Base-by-base conservation (phyloP, 2,329 filamentous ascomycete genomes). In the Gaeumannomyces sp. region DNA sequence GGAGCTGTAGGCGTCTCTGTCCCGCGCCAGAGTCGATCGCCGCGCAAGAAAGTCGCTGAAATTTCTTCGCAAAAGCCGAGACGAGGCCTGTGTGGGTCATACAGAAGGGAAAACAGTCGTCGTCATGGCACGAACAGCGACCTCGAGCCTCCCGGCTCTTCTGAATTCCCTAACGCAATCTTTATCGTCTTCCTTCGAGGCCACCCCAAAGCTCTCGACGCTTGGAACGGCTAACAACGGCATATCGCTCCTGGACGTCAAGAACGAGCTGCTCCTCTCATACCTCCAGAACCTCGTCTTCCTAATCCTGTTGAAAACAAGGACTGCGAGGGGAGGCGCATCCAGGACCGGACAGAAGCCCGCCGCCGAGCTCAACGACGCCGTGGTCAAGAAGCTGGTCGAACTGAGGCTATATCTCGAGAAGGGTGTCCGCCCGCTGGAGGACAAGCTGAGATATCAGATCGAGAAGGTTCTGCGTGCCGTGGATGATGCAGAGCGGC, bases 211-310 rank as follows among this genome's bases (percentile, higher is more conserved):
- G 61, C 74, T 87, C 25, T 74, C 82, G n/a, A 76, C 81, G 19
- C 84, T 96, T 66, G 80, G 89, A 61, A 86, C 91, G n/a, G 89
- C 91, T 1, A 83, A 89, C 68, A 88, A 97, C 71, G 94, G 95
- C 73, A 95, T 99, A 66, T 97, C 95, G 0, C 86, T 99, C 1
- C 88, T 99, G 72, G 93, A 98, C 74, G 88, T 92, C 69, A 99
- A 99, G 80, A 98, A 96, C 77, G 95, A 99, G 74, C 84, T 99
- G n/a, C 87, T 99, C 25, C 87, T 99, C 56, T 94, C 94, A 4
- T 99, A 99, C 77, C 83, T 99, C 0, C 94, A 99, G 72, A 96
- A 97, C 72, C 86, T 98, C 4, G 91, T 95, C 59, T 96, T 96
- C 70, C 80, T 97, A 57, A 89, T 96, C 59, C 80, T 97, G 1